Evolutionary conservation across 495 filamentous ascomycete genomes (phyloP), one percentile per base, ranked within the genome.

Genomic region (Halenospora varia): DNA sequence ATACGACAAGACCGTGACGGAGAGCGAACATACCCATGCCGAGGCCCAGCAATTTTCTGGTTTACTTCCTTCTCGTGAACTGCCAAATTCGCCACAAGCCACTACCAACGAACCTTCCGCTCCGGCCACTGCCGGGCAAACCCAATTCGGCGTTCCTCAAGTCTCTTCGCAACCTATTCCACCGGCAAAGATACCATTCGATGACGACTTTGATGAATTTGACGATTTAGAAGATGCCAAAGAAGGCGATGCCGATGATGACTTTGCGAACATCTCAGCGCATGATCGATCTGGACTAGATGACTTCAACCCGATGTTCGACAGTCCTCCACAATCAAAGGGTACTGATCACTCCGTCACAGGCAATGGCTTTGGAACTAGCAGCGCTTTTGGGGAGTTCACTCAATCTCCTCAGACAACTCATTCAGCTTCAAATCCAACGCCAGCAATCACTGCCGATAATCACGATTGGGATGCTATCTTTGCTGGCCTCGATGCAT

Each of bases 391-490:
- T 51, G 48, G 59, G 48, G 59, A 62, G 25, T 64, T 64, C 44
- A 58, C 55, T 3, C 49, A 59, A 24, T 61, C 61, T 1, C 61
- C 63, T 20, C 17, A 39, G 2, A 13, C 19, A 10, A 49, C 47
- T n/a, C 47, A 49, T 25, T 22, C 39, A 18, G 20, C 17, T 9
- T n/a, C 19, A 18, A 10, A 49, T 35, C 53, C 62, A 54, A 22
- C 42, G 61, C 70, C n/a, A 71, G 68, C 53, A 62, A 70, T 44
- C 57, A 71, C 45, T 50, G 53, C 57, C 48, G 44, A 61, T 26
- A 67, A 77, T 11, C 88, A 96, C 61, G 93, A 97, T 64, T 98
- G 94, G 94, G 94, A 97, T 61, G 88, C 90, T 19, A 90, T 98
- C 23, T 97, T 97, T 68, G 88, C 90, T 2, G 84, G 87, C 25